Evolutionary conservation across 345 rosid species (phyloP), one percentile per base, ranked within the genome.

Genomic region (Rhizophora apiculata): DNA sequence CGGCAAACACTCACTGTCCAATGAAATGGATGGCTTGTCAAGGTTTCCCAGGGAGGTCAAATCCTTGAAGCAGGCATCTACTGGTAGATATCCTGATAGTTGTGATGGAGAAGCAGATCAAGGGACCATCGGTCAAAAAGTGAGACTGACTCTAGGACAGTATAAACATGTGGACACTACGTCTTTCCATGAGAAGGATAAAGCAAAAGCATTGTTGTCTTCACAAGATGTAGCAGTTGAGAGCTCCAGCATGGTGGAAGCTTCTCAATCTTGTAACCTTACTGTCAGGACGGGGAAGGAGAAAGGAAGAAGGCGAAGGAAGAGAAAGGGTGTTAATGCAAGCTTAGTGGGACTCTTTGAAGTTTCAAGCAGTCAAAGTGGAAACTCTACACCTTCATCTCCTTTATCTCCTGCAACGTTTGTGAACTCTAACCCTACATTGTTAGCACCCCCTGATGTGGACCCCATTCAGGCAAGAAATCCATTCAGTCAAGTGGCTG

Each of bases 281-380:
- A 84, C 86, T 0, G 76, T 91, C 60, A 82, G 80, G 76, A 83
- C 69, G 6, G 80, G 81, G 39, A 89, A 83, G 79, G 98, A 88
- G 67, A 91, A 84, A 68, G 86, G 88, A 63, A 86, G 85, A 64
- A 77, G 88, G 78, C 83, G 96, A 63, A 87, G 89, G 77, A 94
- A 80, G 89, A 86, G 89, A 75, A 94, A 81, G 81, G 90, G 86
- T 65, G 68, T 73, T 26, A 71, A 76, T 21, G 75, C 85, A 20
- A 78, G 70, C 59, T 60, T 83, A 60, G 63, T 76, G 13, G 85
- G 78, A 22, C 65, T 74, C 6, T 67, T 84, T 21, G 97, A 94
- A 64, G 90, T 84, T 31, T 91, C 96, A 13, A 94, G 97, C 72
- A 94, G 95, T 78, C 90, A 89, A 68, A 94, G 96, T 39, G 98